Base-by-base conservation (phyloP, 805 yeast genomes). In the Tanozyma kutaoensis region DNA sequence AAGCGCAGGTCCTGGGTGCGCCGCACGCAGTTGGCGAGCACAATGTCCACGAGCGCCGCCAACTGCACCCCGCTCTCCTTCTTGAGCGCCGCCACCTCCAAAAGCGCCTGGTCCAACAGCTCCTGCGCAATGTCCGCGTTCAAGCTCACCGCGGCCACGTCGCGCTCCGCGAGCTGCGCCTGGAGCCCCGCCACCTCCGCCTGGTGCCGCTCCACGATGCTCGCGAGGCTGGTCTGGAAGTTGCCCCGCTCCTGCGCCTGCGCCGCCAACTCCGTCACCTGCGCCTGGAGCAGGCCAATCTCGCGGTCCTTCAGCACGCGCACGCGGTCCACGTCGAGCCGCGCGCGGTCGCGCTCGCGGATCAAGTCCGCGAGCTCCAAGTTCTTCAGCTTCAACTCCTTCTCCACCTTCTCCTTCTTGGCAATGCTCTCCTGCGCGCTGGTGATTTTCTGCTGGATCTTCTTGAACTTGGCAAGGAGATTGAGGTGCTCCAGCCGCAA, bases 401-500 rank as follows among this genome's bases (percentile, higher is more conserved):
- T 46, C 67, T 85, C 95, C 20, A 79, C 54, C 44, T 71, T 72
- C 43, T 85, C 95, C 38, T 85, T 72, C 50, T 74, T 78, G 36
- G 78, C 78, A 35, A 85, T 69, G 0, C 94, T 79, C 52, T 85
- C 95, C 47, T 84, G 94, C 8, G 95, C 95, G 38, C 71, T 63
- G 10, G 85, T 77, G 3, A 91, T 93, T 52, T 80, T 81, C 38
- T 82, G 80, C 52, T 84, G 93, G 25, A 76, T 64, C 39, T 77
- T 75, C 47, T 86, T 85, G 46, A 76, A 76, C 45, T 76, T 77
- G 27, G 78, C 64, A 45, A 86, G 63, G 30, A 85, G 54, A 35
- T 75, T 78, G 43, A 86, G 62, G 46, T 86, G 95, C 52, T 86
- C 96, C 52, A 81, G 93, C 45, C 96, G 76, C 39, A 86, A 61